phyloP scores from a whole-genome alignment of 2,329 filamentous ascomycete species.

The Penicillium sp. region DNA sequence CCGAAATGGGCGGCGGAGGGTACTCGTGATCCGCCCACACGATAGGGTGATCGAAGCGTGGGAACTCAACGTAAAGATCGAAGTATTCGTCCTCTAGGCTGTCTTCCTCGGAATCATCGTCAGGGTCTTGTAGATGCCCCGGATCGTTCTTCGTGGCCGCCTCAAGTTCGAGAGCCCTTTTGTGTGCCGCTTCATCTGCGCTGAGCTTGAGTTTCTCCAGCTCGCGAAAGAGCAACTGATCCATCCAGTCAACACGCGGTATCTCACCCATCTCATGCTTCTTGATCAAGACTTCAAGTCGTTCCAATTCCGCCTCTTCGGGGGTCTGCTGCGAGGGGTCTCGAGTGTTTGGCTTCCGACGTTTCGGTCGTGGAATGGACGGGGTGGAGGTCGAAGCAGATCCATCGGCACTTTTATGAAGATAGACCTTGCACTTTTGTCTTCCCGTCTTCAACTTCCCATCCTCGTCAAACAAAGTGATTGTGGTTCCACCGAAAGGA shows the following conservation, averaged over 20 bases:
- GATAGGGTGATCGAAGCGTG: slow-evolving; percentile 91
- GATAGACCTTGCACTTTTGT: slow-evolving; percentile 85
- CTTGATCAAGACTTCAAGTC: slow-evolving; percentile 87
- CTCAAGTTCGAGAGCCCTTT: slow-evolving; percentile 48
- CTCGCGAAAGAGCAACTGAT: slow-evolving; percentile 87
- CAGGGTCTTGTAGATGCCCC: slow-evolving; percentile 40
- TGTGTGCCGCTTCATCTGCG: slow-evolving; percentile 65
- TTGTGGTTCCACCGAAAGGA: slow-evolving; percentile 91
- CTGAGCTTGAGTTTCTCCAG: slow-evolving; percentile 75
- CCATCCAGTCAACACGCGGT: slow-evolving; percentile 88
- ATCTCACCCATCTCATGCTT: slow-evolving; percentile 99
- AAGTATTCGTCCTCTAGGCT: slow-evolving; percentile 65
- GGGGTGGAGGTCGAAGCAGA: slow-evolving; percentile 79
- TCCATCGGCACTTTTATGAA: slow-evolving; percentile 81
- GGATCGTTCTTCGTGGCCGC: slow-evolving; percentile 16
- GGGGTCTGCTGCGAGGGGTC: slow-evolving; percentile 55
- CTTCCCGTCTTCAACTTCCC: slow-evolving; percentile 88
- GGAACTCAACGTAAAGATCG: slow-evolving; percentile 84
- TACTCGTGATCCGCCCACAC: slow-evolving; percentile 96
- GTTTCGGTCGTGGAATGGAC: slow-evolving; percentile 60
- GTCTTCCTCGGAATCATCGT: slow-evolving; percentile 40
- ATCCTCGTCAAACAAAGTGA: slow-evolving; percentile 88
- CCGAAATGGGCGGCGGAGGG: slow-evolving; percentile 77
- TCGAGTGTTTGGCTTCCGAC: slow-evolving; percentile 51
- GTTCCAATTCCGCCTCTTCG: slow-evolving; percentile 81